Evolutionary conservation across 2,329 filamentous ascomycete genomes (phyloP).

Genomic region (Mariannaea sp.): DNA sequence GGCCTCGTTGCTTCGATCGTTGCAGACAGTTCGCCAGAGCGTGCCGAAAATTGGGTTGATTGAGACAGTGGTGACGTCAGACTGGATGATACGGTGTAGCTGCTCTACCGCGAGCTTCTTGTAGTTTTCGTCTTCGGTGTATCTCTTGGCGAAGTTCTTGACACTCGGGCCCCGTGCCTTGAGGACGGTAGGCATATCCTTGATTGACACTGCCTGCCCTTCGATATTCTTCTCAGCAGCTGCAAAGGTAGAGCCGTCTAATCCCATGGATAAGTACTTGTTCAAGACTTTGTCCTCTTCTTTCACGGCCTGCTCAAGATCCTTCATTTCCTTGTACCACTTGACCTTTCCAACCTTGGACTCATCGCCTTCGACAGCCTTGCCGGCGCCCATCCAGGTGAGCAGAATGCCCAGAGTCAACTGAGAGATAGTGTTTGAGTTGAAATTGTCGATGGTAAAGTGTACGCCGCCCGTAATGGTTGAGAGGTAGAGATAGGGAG

Average conservation of each 20-base stretch:
- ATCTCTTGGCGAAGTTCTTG: constrained; percentile 48
- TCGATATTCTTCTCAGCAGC: constrained; percentile 13
- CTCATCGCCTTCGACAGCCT: constrained; percentile 15
- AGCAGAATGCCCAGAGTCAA: constrained; percentile 43
- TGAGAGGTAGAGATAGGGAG: constrained; percentile 49
- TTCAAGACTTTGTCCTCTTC: constrained; percentile 2
- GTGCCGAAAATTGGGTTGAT: constrained; percentile 56
- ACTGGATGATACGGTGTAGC: constrained; percentile 49
- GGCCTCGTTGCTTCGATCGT: constrained; percentile 47
- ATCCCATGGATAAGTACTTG: constrained; percentile 10
- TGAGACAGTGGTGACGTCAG: constrained; percentile 50
- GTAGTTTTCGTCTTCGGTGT: constrained; percentile 46
- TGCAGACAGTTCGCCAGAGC: constrained; percentile 56
- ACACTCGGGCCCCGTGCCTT: constrained; percentile 32
- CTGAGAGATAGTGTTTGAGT: constrained; percentile 44
- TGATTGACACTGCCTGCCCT: constrained; percentile 21
- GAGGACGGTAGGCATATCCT: constrained; percentile 34
- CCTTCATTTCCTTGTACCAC: constrained; percentile 17
- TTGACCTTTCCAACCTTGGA: constrained; percentile 15
- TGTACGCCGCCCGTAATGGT: constrained; percentile 49
- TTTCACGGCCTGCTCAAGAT: constrained; percentile 20
- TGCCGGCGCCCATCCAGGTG: constrained; percentile 31
- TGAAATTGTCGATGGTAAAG: constrained; percentile 38
- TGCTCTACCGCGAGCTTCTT: constrained; percentile 45
- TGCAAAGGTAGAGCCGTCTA: background rate